These are phyloP conservation scores for Psilocybe sp. DNA, from an alignment of 768 basidiomycete species.

Conservation along the genomic window DNA sequence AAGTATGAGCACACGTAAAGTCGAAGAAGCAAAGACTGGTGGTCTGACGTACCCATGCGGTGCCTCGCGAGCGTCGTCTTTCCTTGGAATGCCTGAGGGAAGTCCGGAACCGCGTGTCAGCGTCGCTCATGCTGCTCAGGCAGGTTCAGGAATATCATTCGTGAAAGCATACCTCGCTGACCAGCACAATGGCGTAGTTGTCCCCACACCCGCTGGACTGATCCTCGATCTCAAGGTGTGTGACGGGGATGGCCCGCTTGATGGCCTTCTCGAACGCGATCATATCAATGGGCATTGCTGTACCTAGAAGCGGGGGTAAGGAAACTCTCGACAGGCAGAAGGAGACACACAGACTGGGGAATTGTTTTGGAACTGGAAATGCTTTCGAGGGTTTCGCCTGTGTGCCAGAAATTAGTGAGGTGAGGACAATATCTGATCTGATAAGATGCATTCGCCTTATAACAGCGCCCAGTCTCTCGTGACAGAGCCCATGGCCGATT, in stretches of 20 bases:
- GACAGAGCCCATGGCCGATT: too few species aligned
- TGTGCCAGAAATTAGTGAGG: too few species aligned
- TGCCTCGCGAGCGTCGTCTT: constrained; percentile 80
- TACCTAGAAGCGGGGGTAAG: too few species aligned
- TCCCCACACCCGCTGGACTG: constrained; percentile 81
- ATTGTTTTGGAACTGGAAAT: too few species aligned
- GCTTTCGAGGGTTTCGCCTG: too few species aligned
- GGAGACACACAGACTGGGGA: too few species aligned
- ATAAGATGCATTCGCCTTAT: too few species aligned
- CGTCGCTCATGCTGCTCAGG: not conserved
- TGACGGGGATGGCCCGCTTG: constrained; percentile 57
- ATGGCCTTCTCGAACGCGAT: constrained; percentile 60
- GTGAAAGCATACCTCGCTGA: constrained; percentile 58
- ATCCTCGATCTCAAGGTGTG: constrained; percentile 72
- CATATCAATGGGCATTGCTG: constrained; percentile 57
- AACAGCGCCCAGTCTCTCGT: too few species aligned
- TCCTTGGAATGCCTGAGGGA: constrained; percentile 67
- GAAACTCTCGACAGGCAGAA: too few species aligned
- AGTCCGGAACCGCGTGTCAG: not conserved
- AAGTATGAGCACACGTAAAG: constrained; percentile 2
- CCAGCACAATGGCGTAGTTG: constrained; percentile 70
- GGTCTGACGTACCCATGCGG: constrained; percentile 50
- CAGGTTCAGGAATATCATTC: not conserved
- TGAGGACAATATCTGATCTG: too few species aligned
- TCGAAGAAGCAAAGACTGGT: not conserved